phyloP scores from a whole-genome alignment of 176 grass and related monocot species.

The Miscanthus lutarioriparius region DNA sequence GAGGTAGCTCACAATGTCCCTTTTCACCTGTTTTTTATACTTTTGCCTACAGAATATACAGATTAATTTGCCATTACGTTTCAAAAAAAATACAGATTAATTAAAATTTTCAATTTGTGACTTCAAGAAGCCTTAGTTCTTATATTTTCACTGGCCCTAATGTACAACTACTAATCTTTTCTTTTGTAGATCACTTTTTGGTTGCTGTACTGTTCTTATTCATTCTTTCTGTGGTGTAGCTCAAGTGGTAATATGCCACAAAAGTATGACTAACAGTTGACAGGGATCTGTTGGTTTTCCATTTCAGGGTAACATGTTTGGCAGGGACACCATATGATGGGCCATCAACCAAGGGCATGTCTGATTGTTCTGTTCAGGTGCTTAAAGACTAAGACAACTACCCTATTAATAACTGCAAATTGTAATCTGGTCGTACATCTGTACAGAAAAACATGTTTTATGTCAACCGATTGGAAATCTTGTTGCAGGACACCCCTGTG shows the following conservation, averaged over 20 bases:
- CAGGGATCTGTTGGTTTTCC: background rate
- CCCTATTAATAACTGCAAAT: background rate
- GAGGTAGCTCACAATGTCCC: conserved; percentile 30
- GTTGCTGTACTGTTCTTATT: background rate
- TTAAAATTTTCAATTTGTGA: background rate
- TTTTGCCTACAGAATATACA: background rate
- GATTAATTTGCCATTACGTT: background rate
- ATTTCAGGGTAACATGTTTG: conserved; percentile 21
- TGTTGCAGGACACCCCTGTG: background rate
- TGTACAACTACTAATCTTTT: background rate
- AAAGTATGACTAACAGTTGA: background rate
- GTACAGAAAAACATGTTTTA: background rate
- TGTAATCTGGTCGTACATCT: background rate
- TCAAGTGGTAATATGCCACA: background rate
- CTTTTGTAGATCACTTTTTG: background rate
- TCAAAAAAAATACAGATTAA: background rate
- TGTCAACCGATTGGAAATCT: background rate
- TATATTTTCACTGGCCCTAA: background rate
- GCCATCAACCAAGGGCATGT: conserved; percentile 1
- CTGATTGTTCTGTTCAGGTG: conserved; percentile 52
- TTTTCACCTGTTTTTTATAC: background rate
- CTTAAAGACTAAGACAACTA: background rate
- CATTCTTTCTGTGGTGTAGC: background rate
- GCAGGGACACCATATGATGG: conserved; percentile 26
- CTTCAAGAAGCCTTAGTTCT: background rate